Evolutionary conservation across 768 basidiomycete species (phyloP).

Genomic region (Pholiota molesta): DNA sequence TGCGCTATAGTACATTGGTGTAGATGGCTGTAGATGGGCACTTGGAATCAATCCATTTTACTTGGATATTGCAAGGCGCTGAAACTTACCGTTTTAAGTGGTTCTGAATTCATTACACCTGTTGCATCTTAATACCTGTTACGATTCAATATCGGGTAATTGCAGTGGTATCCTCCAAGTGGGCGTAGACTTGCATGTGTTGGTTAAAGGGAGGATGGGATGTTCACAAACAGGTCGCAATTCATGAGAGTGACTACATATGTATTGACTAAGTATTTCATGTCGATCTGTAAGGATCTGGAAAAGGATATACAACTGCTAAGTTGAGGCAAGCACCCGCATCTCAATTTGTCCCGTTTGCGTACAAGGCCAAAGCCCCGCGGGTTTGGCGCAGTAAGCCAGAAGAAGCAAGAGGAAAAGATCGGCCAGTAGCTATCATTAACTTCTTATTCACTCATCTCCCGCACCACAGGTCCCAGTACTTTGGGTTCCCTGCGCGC

Average conservation of each 20-base stretch:
- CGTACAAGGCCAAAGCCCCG: constrained; percentile 22
- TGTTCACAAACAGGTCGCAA: not conserved
- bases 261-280: too few relatives aligned
- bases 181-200: not conserved
- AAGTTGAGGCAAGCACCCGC: constrained; percentile 1
- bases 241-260: not conserved
- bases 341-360: too few relatives aligned
- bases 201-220: not conserved
- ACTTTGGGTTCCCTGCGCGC: constrained; percentile 3
- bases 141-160: not conserved
- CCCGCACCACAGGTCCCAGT: not conserved
- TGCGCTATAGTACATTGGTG: not conserved
- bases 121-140: too few relatives aligned
- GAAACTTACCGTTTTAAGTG: not conserved
- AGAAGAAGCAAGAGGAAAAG: too few relatives aligned
- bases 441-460: not conserved
- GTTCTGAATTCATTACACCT: too few relatives aligned
- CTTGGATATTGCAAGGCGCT: not conserved
- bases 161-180: not conserved
- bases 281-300: constrained; percentile 20
- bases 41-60: not conserved
- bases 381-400: constrained; percentile 37
- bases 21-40: not conserved
- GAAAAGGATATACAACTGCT: constrained; percentile 24
- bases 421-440: constrained; percentile 8